Evolutionary conservation across 2,329 filamentous ascomycete species (phyloP).

Genomic region (Lecanicillium sp.): DNA sequence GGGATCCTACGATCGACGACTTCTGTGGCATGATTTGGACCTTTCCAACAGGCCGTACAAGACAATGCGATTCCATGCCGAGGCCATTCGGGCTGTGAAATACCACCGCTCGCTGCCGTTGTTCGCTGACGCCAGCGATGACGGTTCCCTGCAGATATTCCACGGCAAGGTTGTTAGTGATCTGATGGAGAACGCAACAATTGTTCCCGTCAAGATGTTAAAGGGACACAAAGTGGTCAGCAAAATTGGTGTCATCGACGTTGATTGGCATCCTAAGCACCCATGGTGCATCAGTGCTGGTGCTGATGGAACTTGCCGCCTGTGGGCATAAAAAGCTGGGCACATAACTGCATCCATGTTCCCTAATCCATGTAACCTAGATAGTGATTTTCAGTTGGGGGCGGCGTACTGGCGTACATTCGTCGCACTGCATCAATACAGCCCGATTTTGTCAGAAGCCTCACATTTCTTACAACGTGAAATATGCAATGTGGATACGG

Average conservation of each 20-base stretch:
- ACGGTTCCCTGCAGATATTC: conserved; percentile 92
- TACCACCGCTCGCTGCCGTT: conserved; percentile 80
- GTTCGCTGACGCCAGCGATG: conserved; percentile 92
- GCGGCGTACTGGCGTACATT: neutral
- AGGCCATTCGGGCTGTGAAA: conserved; percentile 82
- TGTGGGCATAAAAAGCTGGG: conserved; percentile 67
- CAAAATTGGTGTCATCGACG: conserved; percentile 82
- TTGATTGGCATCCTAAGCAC: conserved; percentile 93
- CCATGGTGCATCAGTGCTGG: conserved; percentile 93
- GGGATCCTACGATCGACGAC: conserved; percentile 85
- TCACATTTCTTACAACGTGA: too few relatives aligned
- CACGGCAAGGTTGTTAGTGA: conserved; percentile 93
- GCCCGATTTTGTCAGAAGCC: too few relatives aligned
- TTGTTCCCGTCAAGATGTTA: conserved; percentile 92
- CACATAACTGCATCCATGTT: neutral
- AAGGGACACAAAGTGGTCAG: conserved; percentile 81
- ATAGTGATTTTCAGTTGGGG: too few relatives aligned
- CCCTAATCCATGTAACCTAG: neutral
- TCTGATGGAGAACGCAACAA: conserved; percentile 90
- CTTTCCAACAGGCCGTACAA: conserved; percentile 88
- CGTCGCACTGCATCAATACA: neutral
- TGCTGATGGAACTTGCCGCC: conserved; percentile 82
- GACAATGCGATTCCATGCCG: conserved; percentile 87
- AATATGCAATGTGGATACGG: too few relatives aligned
- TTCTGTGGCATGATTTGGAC: conserved; percentile 96